Percentiles rank a stretch among this genome's conserved stretches.
Conservation (phyloP, 768 basidiomycete species). For the Lactarius pseudohatsudake region DNA sequence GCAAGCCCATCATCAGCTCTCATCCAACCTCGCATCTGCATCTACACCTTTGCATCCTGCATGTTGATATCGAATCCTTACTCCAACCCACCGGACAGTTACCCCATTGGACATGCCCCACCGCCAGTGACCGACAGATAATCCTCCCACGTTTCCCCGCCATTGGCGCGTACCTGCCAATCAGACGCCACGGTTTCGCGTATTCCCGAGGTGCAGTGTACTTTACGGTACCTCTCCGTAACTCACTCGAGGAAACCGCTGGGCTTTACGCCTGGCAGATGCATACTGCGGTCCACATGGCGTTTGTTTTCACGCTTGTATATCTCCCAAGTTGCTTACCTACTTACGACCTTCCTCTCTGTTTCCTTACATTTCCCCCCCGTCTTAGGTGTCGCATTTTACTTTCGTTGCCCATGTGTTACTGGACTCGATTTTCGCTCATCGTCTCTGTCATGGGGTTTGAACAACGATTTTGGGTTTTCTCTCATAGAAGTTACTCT, state of each 20-base stretch:
- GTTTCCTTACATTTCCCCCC: constrained; percentile 1
- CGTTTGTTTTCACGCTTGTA: constrained; percentile 11
- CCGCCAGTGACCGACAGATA: constrained; percentile 8
- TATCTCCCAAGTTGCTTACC: constrained; percentile 14
- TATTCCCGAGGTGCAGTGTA: not conserved
- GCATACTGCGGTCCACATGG: constrained; percentile 1
- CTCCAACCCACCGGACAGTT: not conserved
- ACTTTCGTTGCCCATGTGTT: not conserved
- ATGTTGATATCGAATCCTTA: constrained; percentile 26
- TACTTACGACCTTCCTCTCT: not conserved
- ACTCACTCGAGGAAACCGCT: constrained; percentile 1
- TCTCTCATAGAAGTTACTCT: constrained; percentile 21
- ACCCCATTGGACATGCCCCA: constrained; percentile 1
- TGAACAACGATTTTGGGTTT: constrained; percentile 12
- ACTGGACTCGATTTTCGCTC: not conserved
- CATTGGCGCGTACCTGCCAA: not conserved
- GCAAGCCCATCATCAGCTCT: constrained; percentile 17
- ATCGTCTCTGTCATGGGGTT: constrained; percentile 1
- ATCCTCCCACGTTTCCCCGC: constrained; percentile 12
- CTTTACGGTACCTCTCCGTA: not conserved
- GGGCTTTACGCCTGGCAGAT: constrained; percentile 7
- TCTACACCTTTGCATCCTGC: constrained; percentile 24
- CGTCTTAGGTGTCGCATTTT: constrained; percentile 7
- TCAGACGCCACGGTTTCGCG: constrained; percentile 1
- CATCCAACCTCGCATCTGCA: constrained; percentile 24